A percentile compares a stretch with the other conserved stretches of the same genome.
These are phyloP conservation scores for Fragaria iinumae DNA, from an alignment of 306 rosid species.

Conservation along the genomic window DNA sequence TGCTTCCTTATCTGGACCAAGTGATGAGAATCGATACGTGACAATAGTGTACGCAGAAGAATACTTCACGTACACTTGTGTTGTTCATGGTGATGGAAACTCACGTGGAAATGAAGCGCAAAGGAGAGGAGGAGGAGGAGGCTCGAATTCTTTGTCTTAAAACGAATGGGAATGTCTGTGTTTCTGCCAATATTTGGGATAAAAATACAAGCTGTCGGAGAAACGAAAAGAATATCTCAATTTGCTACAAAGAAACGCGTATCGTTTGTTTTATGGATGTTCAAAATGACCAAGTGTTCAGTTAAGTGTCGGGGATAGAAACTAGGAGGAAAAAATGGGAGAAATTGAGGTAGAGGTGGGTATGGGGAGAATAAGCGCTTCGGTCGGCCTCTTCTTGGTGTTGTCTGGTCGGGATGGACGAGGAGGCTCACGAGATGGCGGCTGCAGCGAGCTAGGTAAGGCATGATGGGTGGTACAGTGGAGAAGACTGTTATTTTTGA, in stretches of 20 bases:
- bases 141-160: not conserved
- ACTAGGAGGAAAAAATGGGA: too few species aligned
- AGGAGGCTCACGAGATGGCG: too few species aligned
- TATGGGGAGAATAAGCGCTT: too few species aligned
- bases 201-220: not conserved
- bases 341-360: too few species aligned
- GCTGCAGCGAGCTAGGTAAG: too few species aligned
- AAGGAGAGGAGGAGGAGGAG: not conserved
- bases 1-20: not conserved
- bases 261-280: not conserved
- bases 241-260: not conserved
- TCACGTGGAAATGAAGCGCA: not conserved
- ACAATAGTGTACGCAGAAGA: not conserved
- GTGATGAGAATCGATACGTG: not conserved
- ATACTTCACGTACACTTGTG: not conserved
- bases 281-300: not conserved
- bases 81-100: not conserved
- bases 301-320: too few species aligned
- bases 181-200: not conserved
- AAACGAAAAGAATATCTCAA: not conserved
- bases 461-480: too few species aligned
- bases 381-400: too few species aligned
- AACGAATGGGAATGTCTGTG: conserved; percentile 18
- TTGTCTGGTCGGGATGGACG: too few species aligned
- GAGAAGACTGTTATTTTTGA: too few species aligned